Evolutionary conservation across 108 stramenopile species (phyloP).

Genomic region (Skeletonema marinoi): DNA sequence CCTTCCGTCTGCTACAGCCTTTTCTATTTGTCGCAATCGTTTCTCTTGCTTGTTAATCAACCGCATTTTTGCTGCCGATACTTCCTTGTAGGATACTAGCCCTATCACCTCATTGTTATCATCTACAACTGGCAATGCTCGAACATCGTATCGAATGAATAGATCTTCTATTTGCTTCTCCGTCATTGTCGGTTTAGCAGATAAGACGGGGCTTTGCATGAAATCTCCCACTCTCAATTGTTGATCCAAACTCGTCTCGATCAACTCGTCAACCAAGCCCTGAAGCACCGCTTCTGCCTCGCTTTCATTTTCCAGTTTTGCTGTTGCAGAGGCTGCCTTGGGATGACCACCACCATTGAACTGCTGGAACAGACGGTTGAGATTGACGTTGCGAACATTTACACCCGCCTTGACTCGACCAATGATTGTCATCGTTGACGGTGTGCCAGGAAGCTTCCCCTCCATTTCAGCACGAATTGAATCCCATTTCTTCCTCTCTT

Average conservation of each 20-base stretch:
- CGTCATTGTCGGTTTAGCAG: constrained; percentile 76
- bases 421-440: constrained; percentile 83
- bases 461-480: constrained; percentile 20
- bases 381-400: constrained; percentile 78
- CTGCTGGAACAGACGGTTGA: constrained; percentile 76
- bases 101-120: constrained; percentile 82
- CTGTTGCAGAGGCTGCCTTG: constrained; percentile 88
- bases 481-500: constrained; percentile 38
- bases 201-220: constrained; percentile 84
- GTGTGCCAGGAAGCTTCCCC: constrained; percentile 26
- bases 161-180: constrained; percentile 88
- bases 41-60: constrained; percentile 64
- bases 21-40: constrained; percentile 37
- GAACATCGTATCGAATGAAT: constrained; percentile 82
- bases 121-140: constrained; percentile 89
- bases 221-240: constrained; percentile 83
- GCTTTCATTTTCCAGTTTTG: constrained; percentile 67
- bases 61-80: constrained; percentile 78
- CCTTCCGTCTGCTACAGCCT: constrained; percentile 40
- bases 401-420: constrained; percentile 85
- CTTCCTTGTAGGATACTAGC: constrained; percentile 89
- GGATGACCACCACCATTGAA: constrained; percentile 88
- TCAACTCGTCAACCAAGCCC: constrained; percentile 72
- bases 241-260: constrained; percentile 58
- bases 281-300: constrained; percentile 73